Percentiles rank a stretch among this genome's conserved stretches.
Conservation (phyloP, 2,329 filamentous ascomycete species). For the Myriosclerotinia scirpicola region DNA sequence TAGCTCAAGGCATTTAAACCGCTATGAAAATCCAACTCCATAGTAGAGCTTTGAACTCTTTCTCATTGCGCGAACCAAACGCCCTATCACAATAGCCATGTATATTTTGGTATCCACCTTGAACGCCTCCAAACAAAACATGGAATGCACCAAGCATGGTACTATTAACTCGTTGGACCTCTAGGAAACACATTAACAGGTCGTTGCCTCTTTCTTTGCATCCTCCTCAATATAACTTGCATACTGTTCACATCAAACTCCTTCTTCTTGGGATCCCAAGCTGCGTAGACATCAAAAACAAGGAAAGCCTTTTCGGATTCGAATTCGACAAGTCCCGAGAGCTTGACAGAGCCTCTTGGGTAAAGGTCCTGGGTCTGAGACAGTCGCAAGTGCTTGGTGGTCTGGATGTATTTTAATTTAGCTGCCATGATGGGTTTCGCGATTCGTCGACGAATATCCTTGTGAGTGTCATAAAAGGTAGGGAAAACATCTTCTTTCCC, state of each 20-base stretch:
- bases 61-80: not conserved
- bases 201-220: conserved; percentile 46
- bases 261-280: conserved; percentile 57
- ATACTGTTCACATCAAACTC: conserved; percentile 41
- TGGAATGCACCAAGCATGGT: not conserved
- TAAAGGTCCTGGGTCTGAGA: conserved; percentile 46
- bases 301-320: conserved; percentile 49
- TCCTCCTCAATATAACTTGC: conserved; percentile 46
- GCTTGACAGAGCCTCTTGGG: conserved; percentile 51
- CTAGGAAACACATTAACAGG: conserved; percentile 29
- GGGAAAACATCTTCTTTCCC: not conserved
- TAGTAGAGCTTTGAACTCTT: conserved; percentile 1
- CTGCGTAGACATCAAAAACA: conserved; percentile 52
- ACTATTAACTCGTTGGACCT: not conserved
- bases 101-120: conserved; percentile 5
- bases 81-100: conserved; percentile 1
- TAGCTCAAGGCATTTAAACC: not conserved
- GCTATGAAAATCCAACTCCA: conserved; percentile 12
- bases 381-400: conserved; percentile 48
- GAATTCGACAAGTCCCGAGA: conserved; percentile 57
- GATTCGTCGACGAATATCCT: conserved; percentile 32
- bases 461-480: not conserved
- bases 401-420: conserved; percentile 31
- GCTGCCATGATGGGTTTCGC: conserved; percentile 36
- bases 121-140: conserved; percentile 3